Base-by-base conservation (phyloP, 805 yeast species). In the Barnettozyma botsteinii region DNA sequence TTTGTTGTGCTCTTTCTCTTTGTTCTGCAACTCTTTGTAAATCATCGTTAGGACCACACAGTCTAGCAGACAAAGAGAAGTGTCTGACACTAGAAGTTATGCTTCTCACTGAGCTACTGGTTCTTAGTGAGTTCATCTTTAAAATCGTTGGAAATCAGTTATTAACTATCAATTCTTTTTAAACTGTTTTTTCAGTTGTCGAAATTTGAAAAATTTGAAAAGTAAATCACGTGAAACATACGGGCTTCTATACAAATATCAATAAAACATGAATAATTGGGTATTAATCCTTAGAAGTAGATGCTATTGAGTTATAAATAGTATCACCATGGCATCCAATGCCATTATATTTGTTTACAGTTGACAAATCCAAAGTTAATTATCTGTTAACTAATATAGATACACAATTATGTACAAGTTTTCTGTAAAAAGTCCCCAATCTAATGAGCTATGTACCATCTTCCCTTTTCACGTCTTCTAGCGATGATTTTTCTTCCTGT, bases 381-480 rank as follows among this genome's bases (percentile, higher is more conserved):
- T 8, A 7, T 24, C 12, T 10, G 15, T 26, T 26, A 13, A 26
- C 17, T 18, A 3, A 3, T 13, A 6, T 31, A 33, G n/a, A 7
- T 5, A 2, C 20, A 18, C 30, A 25, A 19, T 5, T 20, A 20
- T 39, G 29, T 30, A 39, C 18, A 39, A 28, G 31, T 5, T 28
- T 11, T 21, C 6, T 21, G 23, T 21, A 21, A 9, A 21, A 21
- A 7, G 6, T 21, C 23, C 23, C 6, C 9, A 21, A 6, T 21
- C 23, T 66, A 91, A 55, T 93, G 91, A 32, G 94, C 70, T 55
- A 93, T 65, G 57, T 78, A 88, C 97, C 97, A 89, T 65, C 98
- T 77, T 4, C 96, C 96, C 66, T 93, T 93, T 18, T 77, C 82
- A 54, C 67, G 79, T 64, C 98, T 77, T 59, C 91, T 75, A 40